Evolutionary conservation across 2,329 filamentous ascomycete species (phyloP).

Genomic region (Fusarium dimerum): DNA sequence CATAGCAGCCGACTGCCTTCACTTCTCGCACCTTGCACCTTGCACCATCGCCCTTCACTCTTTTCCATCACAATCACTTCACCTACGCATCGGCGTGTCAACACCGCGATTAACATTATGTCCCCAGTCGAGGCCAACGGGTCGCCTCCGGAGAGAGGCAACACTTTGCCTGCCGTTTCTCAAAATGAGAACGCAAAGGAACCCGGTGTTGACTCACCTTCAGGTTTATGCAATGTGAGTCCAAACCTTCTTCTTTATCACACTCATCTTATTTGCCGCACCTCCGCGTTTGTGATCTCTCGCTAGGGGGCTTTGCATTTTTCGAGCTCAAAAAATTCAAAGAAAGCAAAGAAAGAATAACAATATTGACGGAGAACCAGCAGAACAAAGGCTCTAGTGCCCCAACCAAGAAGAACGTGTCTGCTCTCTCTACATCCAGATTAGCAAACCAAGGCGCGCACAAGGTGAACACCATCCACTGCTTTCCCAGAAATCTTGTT

Average conservation of each 20-base stretch:
- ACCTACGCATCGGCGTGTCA: conserved; percentile 6
- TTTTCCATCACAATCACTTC: conserved; percentile 7
- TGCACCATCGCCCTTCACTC: conserved; percentile 24
- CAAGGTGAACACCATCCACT: conserved; percentile 46
- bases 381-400: conserved; percentile 23
- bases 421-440: conserved; percentile 54
- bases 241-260: not conserved
- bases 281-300: not conserved
- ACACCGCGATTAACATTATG: conserved; percentile 27
- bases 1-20: not conserved
- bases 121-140: conserved; percentile 29
- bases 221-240: conserved; percentile 21
- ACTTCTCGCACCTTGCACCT: conserved; percentile 12
- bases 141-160: conserved; percentile 30
- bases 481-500: conserved; percentile 11
- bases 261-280: not conserved
- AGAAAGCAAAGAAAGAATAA: not conserved
- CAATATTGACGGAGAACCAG: conserved; percentile 4
- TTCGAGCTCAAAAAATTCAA: not conserved
- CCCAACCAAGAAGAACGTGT: conserved; percentile 44
- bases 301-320: too few species aligned
- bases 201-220: conserved; percentile 11
- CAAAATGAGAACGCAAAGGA: conserved; percentile 24
- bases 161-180: conserved; percentile 9
- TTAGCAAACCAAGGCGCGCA: conserved; percentile 54